Evolutionary conservation across 495 filamentous ascomycete species (phyloP), one percentile per base, ranked within the genome.

Genomic region (Apodospora peruviana): DNA sequence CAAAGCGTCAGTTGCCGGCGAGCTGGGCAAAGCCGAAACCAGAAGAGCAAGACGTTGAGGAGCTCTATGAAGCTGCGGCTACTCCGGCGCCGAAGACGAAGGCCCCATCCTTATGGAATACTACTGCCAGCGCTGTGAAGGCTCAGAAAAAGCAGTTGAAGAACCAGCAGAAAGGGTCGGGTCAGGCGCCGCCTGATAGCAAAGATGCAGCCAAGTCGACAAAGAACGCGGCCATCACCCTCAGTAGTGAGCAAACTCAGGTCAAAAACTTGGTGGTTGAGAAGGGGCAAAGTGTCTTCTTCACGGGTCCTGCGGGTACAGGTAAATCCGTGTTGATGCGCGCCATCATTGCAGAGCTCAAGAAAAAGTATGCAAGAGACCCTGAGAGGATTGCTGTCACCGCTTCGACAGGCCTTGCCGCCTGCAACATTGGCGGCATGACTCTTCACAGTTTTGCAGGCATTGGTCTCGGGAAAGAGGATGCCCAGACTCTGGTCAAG

Each of bases 251-350:
- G 62, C 93, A 98, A 64, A 72, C 75, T 38, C 79, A 84, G 50
- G 88, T 98, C n/a, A 72, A 91, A 45, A 77, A 86, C 14, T 67
- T 95, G 12, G 90, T 97, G 19, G 72, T 87, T 2, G 76, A 90
- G 3, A 61, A 84, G 29, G 71, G 74, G 25, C 86, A 90, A 59
- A 96, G 93, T 56, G 91, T 96, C 3, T 98, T 98, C 74, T 98
- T 97, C 67, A 98, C 93, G 2, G 93, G 93, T 48, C 95, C 93
- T 36, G 93, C 93, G 47, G 93, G 93, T 63, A 98, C 93, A 18
- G 93, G 93, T 52, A 98, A 98, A 70, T 98, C 93, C 0, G 93
- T 97, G 2, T 72, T 98, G 40, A 86, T 98, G 75, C 79, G 93
- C 48, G 82, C 93, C 51, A 93, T 95, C 49, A 96, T 98, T 57